Percentiles rank a stretch among this genome's conserved stretches.
Evolutionary conservation across 768 basidiomycete species (phyloP).

Genomic region (Rubroboletus satanas): DNA sequence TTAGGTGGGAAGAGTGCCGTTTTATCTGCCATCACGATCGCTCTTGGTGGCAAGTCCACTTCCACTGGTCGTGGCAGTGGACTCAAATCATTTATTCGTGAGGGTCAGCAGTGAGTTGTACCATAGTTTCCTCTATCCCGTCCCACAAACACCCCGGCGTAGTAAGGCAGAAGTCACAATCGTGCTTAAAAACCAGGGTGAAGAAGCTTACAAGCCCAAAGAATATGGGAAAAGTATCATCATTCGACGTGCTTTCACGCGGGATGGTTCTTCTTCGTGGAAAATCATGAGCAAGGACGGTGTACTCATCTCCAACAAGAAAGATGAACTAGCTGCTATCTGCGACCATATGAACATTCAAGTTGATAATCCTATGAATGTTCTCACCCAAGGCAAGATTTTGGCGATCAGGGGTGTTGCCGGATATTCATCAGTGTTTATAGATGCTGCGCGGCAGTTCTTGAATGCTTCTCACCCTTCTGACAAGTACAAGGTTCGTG

Average conservation of each 20-base stretch:
- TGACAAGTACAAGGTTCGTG: slow-evolving; percentile 83
- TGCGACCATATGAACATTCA: slow-evolving; percentile 96
- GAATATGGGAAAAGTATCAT: slow-evolving; percentile 85
- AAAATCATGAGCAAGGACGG: slow-evolving; percentile 74
- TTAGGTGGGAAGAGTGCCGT: slow-evolving; percentile 94
- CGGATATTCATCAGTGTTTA: neutral
- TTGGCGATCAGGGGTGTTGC: neutral
- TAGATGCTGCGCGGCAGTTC: slow-evolving; percentile 58
- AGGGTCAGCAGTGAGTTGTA: slow-evolving; percentile 65
- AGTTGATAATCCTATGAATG: slow-evolving; percentile 94
- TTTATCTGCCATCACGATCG: slow-evolving; percentile 87
- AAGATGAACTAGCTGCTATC: slow-evolving; percentile 82
- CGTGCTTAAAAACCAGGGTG: slow-evolving; percentile 82
- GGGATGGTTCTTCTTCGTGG: slow-evolving; percentile 73
- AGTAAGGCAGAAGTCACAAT: slow-evolving; percentile 68
- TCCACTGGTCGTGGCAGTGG: slow-evolving; percentile 86
- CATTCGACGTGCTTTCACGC: slow-evolving; percentile 77
- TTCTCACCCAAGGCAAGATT: slow-evolving; percentile 73
- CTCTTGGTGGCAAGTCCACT: slow-evolving; percentile 89
- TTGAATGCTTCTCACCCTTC: slow-evolving; percentile 72
- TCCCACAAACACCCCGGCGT: slow-evolving; percentile 37
- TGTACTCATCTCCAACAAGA: slow-evolving; percentile 66
- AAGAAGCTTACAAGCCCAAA: slow-evolving; percentile 81
- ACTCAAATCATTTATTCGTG: slow-evolving; percentile 80
- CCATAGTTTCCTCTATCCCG: neutral